A percentile compares a stretch with the other conserved stretches of the same genome.
Evolutionary conservation across 345 rosid genomes (phyloP).

Genomic region (Eucalyptus sp.): DNA sequence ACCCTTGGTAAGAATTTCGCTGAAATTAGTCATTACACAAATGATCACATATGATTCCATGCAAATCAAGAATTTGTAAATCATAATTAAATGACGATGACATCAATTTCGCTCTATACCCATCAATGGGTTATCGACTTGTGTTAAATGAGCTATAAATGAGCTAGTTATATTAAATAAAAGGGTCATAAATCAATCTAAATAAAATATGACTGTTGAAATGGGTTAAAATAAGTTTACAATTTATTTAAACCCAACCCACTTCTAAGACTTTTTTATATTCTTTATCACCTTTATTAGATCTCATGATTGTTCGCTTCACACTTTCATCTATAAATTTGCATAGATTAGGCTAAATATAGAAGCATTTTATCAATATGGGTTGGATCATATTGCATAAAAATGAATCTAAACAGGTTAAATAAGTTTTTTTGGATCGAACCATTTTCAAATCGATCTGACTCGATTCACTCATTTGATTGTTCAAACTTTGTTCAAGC

Average conservation of each 20-base stretch:
- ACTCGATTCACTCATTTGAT: background rate
- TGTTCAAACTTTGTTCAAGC: too few relatives aligned
- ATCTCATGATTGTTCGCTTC: rapidly evolving
- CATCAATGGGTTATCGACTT: background rate
- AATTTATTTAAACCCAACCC: too few relatives aligned
- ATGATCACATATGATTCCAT: background rate
- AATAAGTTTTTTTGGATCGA: rapidly evolving
- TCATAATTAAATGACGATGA: background rate
- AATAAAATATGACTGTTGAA: too few relatives aligned
- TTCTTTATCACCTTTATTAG: rapidly evolving
- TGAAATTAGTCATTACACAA: rapidly evolving
- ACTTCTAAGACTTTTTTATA: rapidly evolving
- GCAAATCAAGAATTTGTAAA: too few relatives aligned
- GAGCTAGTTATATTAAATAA: rapidly evolving
- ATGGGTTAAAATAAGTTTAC: too few relatives aligned
- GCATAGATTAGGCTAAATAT: rapidly evolving
- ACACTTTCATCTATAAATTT: rapidly evolving
- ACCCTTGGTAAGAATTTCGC: too few relatives aligned
- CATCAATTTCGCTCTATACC: background rate
- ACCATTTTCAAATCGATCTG: rapidly evolving
- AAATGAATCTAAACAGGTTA: rapidly evolving
- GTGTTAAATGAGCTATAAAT: rapidly evolving
- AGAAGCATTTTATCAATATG: rapidly evolving
- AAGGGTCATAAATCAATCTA: rapidly evolving
- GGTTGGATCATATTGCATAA: background rate